phyloP scores from a whole-genome alignment of 1,284 basidiomycete species.

The Phellopilus nigrolimitatus region DNA sequence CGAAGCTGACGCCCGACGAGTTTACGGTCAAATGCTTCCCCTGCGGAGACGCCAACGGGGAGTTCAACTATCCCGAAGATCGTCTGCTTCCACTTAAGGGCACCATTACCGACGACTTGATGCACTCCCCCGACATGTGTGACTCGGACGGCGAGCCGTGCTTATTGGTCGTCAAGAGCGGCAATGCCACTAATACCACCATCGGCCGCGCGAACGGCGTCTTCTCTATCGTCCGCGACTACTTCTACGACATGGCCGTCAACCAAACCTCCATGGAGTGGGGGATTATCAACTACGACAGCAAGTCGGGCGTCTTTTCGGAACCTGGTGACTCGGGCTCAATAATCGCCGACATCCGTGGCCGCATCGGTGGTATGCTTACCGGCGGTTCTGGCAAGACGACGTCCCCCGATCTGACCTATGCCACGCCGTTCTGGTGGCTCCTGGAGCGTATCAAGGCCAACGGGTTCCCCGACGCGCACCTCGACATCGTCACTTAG shows the following conservation, averaged over 20 bases:
- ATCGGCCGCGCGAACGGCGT: conserved; percentile 25
- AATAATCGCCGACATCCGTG: conserved; percentile 21
- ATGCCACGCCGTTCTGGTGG: conserved; percentile 29
- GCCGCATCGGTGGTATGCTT: conserved; percentile 31
- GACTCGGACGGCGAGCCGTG: conserved; percentile 22
- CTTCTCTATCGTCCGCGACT: conserved; percentile 25
- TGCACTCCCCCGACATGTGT: conserved; percentile 22
- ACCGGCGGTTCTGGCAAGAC: too few species aligned
- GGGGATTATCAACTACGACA: conserved; percentile 26
- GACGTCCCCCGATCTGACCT: conserved; percentile 30
- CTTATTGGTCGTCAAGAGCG: conserved; percentile 23
- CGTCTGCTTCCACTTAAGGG: conserved; percentile 31
- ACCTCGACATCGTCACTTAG: conserved; percentile 20
- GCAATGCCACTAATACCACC: conserved; percentile 24
- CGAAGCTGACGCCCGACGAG: conserved; percentile 24
- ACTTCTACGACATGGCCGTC: conserved; percentile 21
- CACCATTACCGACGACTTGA: conserved; percentile 21
- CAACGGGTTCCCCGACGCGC: conserved; percentile 22
- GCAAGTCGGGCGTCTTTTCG: conserved; percentile 23
- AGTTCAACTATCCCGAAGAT: conserved; percentile 31
- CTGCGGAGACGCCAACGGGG: conserved; percentile 20
- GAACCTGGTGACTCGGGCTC: conserved; percentile 26
- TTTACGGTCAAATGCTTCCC: conserved; percentile 29
- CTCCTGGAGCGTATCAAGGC: conserved; percentile 27
- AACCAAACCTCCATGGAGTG: conserved; percentile 24